Conservation (phyloP, 139 green algal genomes). For the Closterium sp. region DNA sequence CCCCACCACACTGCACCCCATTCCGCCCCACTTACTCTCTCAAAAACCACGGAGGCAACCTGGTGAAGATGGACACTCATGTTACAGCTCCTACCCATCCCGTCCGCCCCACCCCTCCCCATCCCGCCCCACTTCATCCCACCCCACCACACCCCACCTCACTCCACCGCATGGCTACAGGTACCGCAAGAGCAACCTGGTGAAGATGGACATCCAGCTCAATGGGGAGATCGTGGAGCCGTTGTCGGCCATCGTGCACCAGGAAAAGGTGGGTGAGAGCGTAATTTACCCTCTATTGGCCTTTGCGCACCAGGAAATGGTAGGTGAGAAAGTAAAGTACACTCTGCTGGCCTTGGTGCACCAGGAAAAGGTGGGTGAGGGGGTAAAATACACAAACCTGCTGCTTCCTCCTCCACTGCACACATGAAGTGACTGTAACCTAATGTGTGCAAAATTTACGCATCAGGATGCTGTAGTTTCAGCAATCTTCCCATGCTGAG, state of each 20-base stretch:
- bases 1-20: not conserved
- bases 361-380: constrained; percentile 61
- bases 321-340: constrained; percentile 66
- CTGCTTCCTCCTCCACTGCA: too few relatives aligned
- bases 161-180: not conserved
- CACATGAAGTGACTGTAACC: too few relatives aligned
- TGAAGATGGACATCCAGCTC: constrained; percentile 89
- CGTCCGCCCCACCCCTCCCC: too few relatives aligned
- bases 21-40: not conserved
- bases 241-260: constrained; percentile 81
- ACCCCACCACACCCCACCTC: too few relatives aligned
- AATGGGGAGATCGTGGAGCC: constrained; percentile 83
- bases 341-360: constrained; percentile 85
- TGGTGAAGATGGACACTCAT: too few relatives aligned
- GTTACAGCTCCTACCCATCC: too few relatives aligned
- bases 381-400: not conserved
- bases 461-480: too few relatives aligned
- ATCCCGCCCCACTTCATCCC: too few relatives aligned
- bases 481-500: too few relatives aligned
- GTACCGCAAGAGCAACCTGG: constrained; percentile 80
- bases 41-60: too few relatives aligned
- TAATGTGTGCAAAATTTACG: too few relatives aligned
- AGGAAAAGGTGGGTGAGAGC: constrained; percentile 63
- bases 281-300: constrained; percentile 56
- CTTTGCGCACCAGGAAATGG: constrained; percentile 79